These are phyloP conservation scores for Pseudonitzschia delicatissima DNA, from an alignment of 108 stramenopile species.

Conservation along the genomic window DNA sequence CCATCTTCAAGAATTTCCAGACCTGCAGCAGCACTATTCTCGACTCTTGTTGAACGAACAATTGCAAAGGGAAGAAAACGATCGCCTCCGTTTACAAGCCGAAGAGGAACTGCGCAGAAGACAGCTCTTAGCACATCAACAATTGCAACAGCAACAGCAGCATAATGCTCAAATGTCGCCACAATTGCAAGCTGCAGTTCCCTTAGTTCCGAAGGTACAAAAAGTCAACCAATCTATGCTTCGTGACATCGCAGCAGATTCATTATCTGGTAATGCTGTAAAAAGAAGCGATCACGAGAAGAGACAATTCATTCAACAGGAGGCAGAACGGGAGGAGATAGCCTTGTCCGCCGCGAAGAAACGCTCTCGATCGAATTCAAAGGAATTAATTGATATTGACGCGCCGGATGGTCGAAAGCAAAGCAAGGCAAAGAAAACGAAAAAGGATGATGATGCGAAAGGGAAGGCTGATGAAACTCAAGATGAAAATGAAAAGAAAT, in stretches of 20 bases:
- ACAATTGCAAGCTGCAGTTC: neutral
- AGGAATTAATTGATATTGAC: conserved; percentile 15
- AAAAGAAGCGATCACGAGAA: conserved; percentile 28
- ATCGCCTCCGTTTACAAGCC: conserved; percentile 24
- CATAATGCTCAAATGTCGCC: neutral
- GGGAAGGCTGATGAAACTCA: neutral
- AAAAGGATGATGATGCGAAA: neutral
- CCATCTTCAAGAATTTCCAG: conserved; percentile 38
- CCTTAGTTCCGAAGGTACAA: neutral
- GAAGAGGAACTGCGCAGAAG: conserved; percentile 28
- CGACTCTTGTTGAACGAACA: conserved; percentile 31
- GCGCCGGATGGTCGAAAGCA: neutral
- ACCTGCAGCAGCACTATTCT: conserved; percentile 38
- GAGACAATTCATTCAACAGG: conserved; percentile 24
- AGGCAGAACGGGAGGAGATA: neutral
- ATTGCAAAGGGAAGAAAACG: conserved; percentile 14
- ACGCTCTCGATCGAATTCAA: conserved; percentile 9
- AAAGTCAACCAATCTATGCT: conserved; percentile 14
- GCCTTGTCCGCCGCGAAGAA: conserved; percentile 13
- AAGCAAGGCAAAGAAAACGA: conserved; percentile 6
- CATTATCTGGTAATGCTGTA: conserved; percentile 27
- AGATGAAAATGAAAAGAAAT: no score
- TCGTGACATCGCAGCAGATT: conserved; percentile 33
- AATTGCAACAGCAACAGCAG: conserved; percentile 3
- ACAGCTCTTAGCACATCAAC: conserved; percentile 9